Evolutionary conservation across 2,329 filamentous ascomycete genomes (phyloP).

Genomic region (Aspergillus brasiliensis): DNA sequence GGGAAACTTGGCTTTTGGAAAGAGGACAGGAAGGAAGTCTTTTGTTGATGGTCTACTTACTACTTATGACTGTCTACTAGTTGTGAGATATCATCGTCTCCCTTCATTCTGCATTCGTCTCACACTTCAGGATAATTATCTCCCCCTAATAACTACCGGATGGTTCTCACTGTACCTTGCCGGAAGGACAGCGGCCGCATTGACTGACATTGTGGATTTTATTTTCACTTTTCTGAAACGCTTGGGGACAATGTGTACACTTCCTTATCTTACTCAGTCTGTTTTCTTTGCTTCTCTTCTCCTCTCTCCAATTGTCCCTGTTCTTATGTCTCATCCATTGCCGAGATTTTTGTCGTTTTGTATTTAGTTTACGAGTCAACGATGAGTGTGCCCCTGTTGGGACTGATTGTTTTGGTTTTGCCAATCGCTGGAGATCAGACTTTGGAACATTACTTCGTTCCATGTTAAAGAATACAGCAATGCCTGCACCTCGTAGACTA

Average conservation of each 20-base stretch:
- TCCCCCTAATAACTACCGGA: background rate
- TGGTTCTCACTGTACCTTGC: background rate
- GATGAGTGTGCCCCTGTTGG: conserved; percentile 1
- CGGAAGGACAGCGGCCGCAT: background rate
- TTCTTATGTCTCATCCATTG: background rate
- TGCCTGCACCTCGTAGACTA: background rate
- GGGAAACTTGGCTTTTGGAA: background rate
- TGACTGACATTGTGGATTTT: background rate
- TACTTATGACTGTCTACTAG: background rate
- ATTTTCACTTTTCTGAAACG: background rate
- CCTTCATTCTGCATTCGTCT: background rate
- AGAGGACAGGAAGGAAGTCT: background rate
- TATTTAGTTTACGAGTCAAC: conserved; percentile 15
- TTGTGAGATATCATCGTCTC: background rate
- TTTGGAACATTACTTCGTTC: background rate
- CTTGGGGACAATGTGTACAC: conserved; percentile 6
- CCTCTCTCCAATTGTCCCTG: background rate
- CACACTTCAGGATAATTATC: background rate
- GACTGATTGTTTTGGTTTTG: background rate
- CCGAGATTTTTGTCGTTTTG: conserved; percentile 3
- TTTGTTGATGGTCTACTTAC: no score
- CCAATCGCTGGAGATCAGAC: no score
- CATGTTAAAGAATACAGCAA: no score
- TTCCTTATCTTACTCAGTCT: background rate
- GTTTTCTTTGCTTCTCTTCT: background rate